Evolutionary conservation across 1,284 basidiomycete species (phyloP).

Genomic region (Tilletia walkeri): DNA sequence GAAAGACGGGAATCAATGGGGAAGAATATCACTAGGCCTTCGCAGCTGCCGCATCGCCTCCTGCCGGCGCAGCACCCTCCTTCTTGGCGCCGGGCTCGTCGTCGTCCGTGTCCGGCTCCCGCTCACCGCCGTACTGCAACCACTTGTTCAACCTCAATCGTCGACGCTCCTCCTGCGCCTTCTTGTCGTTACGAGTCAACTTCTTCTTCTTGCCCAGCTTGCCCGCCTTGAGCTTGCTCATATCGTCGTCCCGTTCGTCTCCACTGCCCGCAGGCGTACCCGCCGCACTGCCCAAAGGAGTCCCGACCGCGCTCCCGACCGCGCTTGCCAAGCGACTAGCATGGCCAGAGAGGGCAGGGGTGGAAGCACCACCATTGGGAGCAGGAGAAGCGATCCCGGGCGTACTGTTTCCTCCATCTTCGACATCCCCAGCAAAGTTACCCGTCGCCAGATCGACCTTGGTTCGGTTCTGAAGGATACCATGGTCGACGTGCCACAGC

Average conservation of each 20-base stretch:
- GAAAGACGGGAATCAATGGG: background rate
- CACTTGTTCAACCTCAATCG: slow-evolving; percentile 48
- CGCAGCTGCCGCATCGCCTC: background rate
- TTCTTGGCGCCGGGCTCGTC: slow-evolving; percentile 53
- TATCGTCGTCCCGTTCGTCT: slow-evolving; percentile 56
- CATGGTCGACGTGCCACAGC: slow-evolving; percentile 69
- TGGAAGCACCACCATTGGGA: slow-evolving; percentile 54
- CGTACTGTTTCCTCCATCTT: slow-evolving; percentile 60
- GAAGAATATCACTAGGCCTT: background rate
- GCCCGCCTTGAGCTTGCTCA: slow-evolving; percentile 54
- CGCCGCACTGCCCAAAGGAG: slow-evolving; percentile 53
- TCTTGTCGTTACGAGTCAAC: slow-evolving; percentile 54
- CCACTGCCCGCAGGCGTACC: slow-evolving; percentile 58
- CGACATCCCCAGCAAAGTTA: slow-evolving; percentile 60
- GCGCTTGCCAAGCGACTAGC: slow-evolving; percentile 48
- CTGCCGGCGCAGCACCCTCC: slow-evolving; percentile 6
- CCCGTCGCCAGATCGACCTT: slow-evolving; percentile 82
- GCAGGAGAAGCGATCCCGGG: slow-evolving; percentile 61
- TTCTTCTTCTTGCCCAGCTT: slow-evolving; percentile 54
- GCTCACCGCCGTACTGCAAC: slow-evolving; percentile 51
- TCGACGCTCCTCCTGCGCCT: slow-evolving; percentile 53
- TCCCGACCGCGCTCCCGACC: slow-evolving; percentile 56
- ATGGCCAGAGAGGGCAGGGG: slow-evolving; percentile 55
- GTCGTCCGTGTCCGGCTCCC: slow-evolving; percentile 53
- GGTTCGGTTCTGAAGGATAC: slow-evolving; percentile 80